Evolutionary conservation across 208 protist species (phyloP), one percentile per base, ranked within the genome.

Genomic region (Trypanosoma brucei): DNA sequence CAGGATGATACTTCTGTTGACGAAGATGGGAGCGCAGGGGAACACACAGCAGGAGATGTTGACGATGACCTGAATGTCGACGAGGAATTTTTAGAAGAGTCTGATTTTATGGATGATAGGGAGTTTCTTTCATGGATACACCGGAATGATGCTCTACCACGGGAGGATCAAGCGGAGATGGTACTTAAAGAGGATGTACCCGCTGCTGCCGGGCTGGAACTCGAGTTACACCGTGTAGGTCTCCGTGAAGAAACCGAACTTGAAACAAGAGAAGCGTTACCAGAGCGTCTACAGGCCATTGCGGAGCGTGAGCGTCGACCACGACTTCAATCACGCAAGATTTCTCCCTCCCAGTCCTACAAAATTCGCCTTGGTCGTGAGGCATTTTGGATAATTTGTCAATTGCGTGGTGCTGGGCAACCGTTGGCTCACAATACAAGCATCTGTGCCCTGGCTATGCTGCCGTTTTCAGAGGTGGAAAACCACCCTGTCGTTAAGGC

Each of bases 51-150:
- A 8, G 69, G 63, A 3, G 73, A 77, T 30, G 68, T 76, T 36
- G 75, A 77, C 14, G 61, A 72, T 0, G 59, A 54, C 13, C 33
- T 64, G 37, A 59, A 69, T 49, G 59, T 60, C 35, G 71, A 83
- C 5, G 70, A 78, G 33, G 78, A 81, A 8, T 69, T 57, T 13
- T 49, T 4, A 2, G 75, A 79, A 9, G 72, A 68, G 4, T 78
- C 69, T 3, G 69, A 61, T 4, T 52, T 72, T 3, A 63, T 72
- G 62, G 55, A 75, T 14, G 68, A 71, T 38, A 58, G 72, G 49
- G 83, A 85, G 65, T 91, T 93, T 66, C 65, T 91, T 31, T 62
- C 61, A 7, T 93, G 87, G 84, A 91, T 93, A 52, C 73, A 90
- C 38, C 68, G 66, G 2, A 78, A 80, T 11, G 55, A 65, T 42